A percentile compares a stretch with the other conserved stretches of the same genome.
These are phyloP conservation scores for Kodamaea lidongshanica DNA, from an alignment of 805 yeast genomes.

Conservation along the genomic window DNA sequence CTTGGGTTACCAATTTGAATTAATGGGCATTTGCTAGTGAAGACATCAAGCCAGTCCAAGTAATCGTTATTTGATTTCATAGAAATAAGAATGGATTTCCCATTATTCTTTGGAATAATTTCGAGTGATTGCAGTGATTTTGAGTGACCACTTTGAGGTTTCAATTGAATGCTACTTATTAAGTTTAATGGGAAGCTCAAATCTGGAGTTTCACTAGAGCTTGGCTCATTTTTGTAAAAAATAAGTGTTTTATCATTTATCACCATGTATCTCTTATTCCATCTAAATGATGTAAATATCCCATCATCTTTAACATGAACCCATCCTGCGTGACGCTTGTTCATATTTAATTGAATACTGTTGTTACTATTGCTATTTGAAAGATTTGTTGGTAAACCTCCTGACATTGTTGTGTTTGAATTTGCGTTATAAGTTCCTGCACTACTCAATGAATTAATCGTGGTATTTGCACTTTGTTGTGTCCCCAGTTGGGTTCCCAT, in stretches of 20 bases:
- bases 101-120: conserved; percentile 48
- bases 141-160: conserved; percentile 43
- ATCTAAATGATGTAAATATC: conserved; percentile 67
- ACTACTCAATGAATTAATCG: conserved; percentile 4
- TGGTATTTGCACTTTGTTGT: conserved; percentile 4
- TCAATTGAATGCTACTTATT: conserved; percentile 46
- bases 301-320: conserved; percentile 92
- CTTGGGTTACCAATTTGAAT: conserved; percentile 31
- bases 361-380: neutral
- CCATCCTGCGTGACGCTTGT: conserved; percentile 63
- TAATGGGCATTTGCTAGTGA: conserved; percentile 69
- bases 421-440: conserved; percentile 1
- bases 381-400: neutral
- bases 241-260: conserved; percentile 69
- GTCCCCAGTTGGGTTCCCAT: conserved; percentile 1
- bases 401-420: conserved; percentile 1
- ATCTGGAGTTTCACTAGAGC: conserved; percentile 22
- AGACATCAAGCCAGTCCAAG: conserved; percentile 86
- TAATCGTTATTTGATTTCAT: conserved; percentile 75
- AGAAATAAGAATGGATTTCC: conserved; percentile 64
- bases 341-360: conserved; percentile 7
- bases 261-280: conserved; percentile 86
- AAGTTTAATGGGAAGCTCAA: conserved; percentile 34
- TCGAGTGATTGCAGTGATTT: conserved; percentile 63
- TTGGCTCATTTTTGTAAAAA: conserved; percentile 63